Evolutionary conservation across 192 early-diverging fungal genomes (phyloP).

Genomic region (Rhizophagus prolifer): DNA sequence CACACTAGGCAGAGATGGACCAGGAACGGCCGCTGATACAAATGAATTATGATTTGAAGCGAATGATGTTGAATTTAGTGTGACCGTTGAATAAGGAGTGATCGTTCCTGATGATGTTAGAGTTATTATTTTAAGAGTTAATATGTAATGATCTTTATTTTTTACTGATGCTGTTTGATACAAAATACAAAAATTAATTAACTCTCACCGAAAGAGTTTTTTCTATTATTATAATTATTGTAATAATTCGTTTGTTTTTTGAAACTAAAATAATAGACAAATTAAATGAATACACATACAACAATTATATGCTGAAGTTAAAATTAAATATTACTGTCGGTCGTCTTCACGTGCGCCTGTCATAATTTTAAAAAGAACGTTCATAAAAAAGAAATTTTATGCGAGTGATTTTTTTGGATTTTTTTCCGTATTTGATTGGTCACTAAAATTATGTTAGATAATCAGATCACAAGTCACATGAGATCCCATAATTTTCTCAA

Average conservation of each 20-base stretch:
- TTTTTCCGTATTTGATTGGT: not conserved
- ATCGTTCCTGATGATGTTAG: not conserved
- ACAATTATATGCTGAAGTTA: too few relatives aligned
- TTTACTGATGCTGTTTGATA: not conserved
- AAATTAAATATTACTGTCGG: not conserved
- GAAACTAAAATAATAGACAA: not conserved
- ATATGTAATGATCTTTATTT: not conserved
- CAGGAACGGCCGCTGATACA: not conserved
- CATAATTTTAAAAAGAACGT: conserved; percentile 5
- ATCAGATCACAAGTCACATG: not conserved
- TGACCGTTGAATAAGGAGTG: not conserved
- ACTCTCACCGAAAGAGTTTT: conserved; percentile 20
- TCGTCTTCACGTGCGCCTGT: conserved; percentile 12
- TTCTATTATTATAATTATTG: conserved; percentile 4
- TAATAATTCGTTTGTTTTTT: conserved; percentile 21
- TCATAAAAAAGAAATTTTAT: not conserved
- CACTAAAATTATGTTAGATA: not conserved
- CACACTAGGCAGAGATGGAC: conserved; percentile 10
- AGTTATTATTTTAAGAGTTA: not conserved
- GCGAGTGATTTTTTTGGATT: not conserved
- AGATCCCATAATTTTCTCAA: conserved; percentile 2
- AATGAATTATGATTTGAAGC: not conserved
- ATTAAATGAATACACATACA: not conserved
- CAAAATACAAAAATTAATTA: too few relatives aligned
- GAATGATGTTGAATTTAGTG: not conserved